phyloP scores from a whole-genome alignment of 208 protist species.

The Leishmania gerbilli region DNA sequence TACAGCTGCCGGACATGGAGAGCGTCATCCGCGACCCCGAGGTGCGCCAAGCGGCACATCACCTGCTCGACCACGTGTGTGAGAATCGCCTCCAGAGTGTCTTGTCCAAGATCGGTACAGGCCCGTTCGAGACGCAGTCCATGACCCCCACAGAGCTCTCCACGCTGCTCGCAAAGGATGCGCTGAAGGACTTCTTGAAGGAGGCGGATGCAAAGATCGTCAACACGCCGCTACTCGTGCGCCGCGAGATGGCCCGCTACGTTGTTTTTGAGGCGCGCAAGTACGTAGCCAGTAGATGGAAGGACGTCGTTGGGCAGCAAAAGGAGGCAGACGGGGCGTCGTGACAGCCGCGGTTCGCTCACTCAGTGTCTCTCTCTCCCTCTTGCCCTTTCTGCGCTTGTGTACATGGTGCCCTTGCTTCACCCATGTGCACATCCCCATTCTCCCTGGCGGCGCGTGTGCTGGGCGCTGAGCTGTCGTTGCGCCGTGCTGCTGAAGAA shows the following conservation, averaged over 20 bases:
- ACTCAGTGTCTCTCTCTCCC: not conserved
- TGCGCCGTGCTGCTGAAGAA: not conserved
- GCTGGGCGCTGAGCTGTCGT: not conserved
- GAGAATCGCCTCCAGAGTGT: slow-evolving; percentile 84
- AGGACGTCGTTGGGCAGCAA: slow-evolving; percentile 36
- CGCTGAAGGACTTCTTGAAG: slow-evolving; percentile 86
- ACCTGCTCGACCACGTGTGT: slow-evolving; percentile 72
- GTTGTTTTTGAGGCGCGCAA: slow-evolving; percentile 63
- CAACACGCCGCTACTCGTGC: slow-evolving; percentile 55
- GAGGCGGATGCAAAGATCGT: slow-evolving; percentile 63
- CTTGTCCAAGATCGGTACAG: slow-evolving; percentile 82
- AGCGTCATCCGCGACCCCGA: slow-evolving; percentile 67
- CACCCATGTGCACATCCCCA: not conserved
- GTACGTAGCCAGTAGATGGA: slow-evolving; percentile 66
- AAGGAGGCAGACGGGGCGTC: not conserved
- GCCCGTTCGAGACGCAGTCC: slow-evolving; percentile 69
- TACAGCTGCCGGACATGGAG: slow-evolving; percentile 70
- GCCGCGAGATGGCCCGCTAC: slow-evolving; percentile 71
- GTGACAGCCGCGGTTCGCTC: not conserved
- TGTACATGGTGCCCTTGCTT: not conserved
- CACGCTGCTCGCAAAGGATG: slow-evolving; percentile 74
- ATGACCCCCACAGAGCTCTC: slow-evolving; percentile 67
- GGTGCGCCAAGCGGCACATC: slow-evolving; percentile 37
- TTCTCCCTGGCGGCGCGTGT: not conserved
- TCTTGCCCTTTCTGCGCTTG: not conserved